Evolutionary conservation across 495 filamentous ascomycete species (phyloP).

Genomic region (Penicillium turbatum): DNA sequence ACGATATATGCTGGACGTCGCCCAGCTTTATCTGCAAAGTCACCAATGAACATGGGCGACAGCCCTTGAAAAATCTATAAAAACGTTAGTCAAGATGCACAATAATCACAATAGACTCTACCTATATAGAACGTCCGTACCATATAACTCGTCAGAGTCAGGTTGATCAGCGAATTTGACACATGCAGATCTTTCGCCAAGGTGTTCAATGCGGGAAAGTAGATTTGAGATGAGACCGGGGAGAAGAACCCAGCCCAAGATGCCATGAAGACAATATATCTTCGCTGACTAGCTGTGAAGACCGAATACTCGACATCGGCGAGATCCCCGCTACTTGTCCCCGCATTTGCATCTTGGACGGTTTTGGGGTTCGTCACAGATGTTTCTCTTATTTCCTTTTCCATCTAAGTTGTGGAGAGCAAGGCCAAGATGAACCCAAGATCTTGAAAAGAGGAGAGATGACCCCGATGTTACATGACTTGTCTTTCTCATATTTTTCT

Average conservation of each 20-base stretch:
- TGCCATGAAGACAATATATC: constrained; percentile 55
- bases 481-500: not conserved
- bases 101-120: not conserved
- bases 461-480: not conserved
- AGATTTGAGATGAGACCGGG: constrained; percentile 68
- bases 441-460: not conserved
- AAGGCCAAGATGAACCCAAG: not conserved
- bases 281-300: constrained; percentile 22
- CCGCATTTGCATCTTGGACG: constrained; percentile 4
- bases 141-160: constrained; percentile 67
- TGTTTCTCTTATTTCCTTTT: not conserved
- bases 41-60: constrained; percentile 46
- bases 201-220: constrained; percentile 67
- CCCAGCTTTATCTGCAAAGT: constrained; percentile 45
- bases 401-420: not conserved
- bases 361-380: constrained; percentile 5
- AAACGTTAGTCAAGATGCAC: not conserved
- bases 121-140: constrained; percentile 8
- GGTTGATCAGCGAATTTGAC: constrained; percentile 58
- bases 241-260: constrained; percentile 63
- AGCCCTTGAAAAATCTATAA: constrained; percentile 47
- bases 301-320: constrained; percentile 27
- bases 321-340: constrained; percentile 5
- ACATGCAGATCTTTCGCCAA: constrained; percentile 56
- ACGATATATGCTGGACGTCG: constrained; percentile 46